A percentile compares a stretch with the other conserved stretches of the same genome.
Evolutionary conservation across 495 filamentous ascomycete genomes (phyloP).

Genomic region (Penicillium verhagenii): DNA sequence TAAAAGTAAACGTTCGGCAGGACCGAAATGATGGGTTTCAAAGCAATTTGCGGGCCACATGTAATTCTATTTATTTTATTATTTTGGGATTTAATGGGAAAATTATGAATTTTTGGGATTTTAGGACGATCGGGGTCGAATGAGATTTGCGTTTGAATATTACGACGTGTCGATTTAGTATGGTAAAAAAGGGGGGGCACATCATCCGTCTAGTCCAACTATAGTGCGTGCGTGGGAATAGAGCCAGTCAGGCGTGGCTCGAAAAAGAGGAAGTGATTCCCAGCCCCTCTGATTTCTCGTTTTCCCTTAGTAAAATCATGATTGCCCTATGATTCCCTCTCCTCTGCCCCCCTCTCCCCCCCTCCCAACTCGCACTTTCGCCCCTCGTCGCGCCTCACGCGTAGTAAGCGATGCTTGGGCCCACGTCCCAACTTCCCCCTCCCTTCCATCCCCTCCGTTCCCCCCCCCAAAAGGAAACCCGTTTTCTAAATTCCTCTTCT

Average conservation of each 20-base stretch:
- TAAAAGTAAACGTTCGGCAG: constrained; percentile 13
- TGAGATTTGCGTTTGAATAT: constrained; percentile 7
- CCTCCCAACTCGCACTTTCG: constrained; percentile 15
- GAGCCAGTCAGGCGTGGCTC: constrained; percentile 31
- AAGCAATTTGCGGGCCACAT: constrained; percentile 14
- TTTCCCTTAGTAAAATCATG: constrained; percentile 12
- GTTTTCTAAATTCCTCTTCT: constrained; percentile 33
- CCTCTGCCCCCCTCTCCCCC: not conserved
- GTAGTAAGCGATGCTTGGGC: constrained; percentile 31
- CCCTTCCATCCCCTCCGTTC: constrained; percentile 22
- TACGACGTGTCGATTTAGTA: constrained; percentile 29
- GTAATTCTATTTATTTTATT: not conserved
- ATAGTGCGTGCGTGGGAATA: constrained; percentile 9
- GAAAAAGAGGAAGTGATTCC: constrained; percentile 19
- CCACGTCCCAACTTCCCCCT: constrained; percentile 32
- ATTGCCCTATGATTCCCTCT: not conserved
- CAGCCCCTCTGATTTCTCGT: constrained; percentile 24
- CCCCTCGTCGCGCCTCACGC: constrained; percentile 18
- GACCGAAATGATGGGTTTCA: constrained; percentile 54
- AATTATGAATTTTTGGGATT: too few relatives aligned
- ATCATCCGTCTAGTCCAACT: not conserved
- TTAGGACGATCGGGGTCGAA: not conserved
- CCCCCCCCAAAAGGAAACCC: constrained; percentile 18
- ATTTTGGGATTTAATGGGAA: not conserved
- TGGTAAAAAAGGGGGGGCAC: constrained; percentile 18